Evolutionary conservation across 1,284 basidiomycete genomes (phyloP), one percentile per base, ranked within the genome.

Genomic region (Heimioporus punctisporus): DNA sequence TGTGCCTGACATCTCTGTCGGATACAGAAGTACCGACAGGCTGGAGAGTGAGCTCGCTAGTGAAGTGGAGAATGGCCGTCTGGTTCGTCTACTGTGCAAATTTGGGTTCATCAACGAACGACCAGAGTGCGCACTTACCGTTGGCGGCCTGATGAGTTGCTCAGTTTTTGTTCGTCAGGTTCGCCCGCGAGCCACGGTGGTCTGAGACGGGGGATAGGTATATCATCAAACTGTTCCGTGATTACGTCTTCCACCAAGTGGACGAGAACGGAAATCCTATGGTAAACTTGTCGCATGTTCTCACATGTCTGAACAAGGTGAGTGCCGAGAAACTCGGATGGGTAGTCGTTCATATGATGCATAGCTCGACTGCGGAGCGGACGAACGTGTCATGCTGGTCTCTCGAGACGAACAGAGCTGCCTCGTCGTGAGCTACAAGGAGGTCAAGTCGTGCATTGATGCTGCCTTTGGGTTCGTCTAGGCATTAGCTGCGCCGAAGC

Each of bases 51-150:
- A 96, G 61, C 79, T 99, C 47, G 82, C 88, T 72, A 84, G 88
- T 50, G 97, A 99, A 71, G 80, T 99, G n/a, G 97, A 99, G 77
- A 98, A 99, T 67, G 95, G 92, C 1, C 82, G 97, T 34, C 79
- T 99, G n/a, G 91, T 98, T 26, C 83, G 97, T 45, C 74, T 99
- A 52, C 76, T 99, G 59, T 90, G 88, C 75, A 99, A 99, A 75
- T 90, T 99, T 64, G 93, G 94, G 1, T 98, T 98, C 73, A 98
- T 99, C 76, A 98, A 98, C 72, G 97, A 99, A 71, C 84, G 97
- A 19, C 97, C 97, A 12, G 97, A 98, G 92, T 97, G 65, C 59
- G 90, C 81, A 11, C 51, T 23, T 39, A 11, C 41, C 2, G 14
- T 42, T 27, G 40, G 41, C 14, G 14, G 25, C 46, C 34, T 12